A percentile compares a stretch with the other conserved stretches of the same genome.
phyloP scores from a whole-genome alignment of 2,329 filamentous ascomycete species.

The Chrysoporthe cubensis region DNA sequence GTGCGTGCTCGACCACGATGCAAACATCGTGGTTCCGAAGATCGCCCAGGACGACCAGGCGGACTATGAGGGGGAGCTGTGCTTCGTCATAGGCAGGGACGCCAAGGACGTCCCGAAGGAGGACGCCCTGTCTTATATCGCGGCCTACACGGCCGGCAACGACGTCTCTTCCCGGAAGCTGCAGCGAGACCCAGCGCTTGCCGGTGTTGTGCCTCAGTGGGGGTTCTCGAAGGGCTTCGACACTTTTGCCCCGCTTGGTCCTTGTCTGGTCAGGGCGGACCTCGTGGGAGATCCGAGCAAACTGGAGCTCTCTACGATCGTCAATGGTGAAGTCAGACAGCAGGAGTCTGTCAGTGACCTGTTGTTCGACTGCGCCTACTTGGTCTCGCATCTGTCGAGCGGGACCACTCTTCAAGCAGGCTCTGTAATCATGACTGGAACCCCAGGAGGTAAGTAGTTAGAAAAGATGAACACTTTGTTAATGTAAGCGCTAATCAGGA shows the following conservation, averaged over 20 bases:
- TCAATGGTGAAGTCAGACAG: conserved; percentile 55
- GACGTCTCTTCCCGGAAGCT: conserved; percentile 58
- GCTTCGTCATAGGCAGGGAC: conserved; percentile 53
- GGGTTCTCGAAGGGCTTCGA: conserved; percentile 62
- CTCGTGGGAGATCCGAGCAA: conserved; percentile 48
- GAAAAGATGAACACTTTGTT: too few species aligned
- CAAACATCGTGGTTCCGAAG: conserved; percentile 49
- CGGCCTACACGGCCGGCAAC: conserved; percentile 58
- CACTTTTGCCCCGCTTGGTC: conserved; percentile 57
- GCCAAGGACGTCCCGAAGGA: conserved; percentile 43
- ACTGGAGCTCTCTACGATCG: conserved; percentile 48
- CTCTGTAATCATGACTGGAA: conserved; percentile 51
- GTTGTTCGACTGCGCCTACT: conserved; percentile 47
- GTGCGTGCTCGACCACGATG: conserved; percentile 42
- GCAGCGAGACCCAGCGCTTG: conserved; percentile 52
- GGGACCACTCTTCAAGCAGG: conserved; percentile 50
- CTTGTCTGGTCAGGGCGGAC: conserved; percentile 47
- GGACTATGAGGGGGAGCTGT: conserved; percentile 54
- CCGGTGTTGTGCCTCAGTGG: conserved; percentile 59
- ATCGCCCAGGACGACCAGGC: conserved; percentile 52
- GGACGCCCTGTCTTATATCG: conserved; percentile 53
- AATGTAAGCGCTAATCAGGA: neutral
- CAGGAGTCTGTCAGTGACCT: conserved; percentile 44
- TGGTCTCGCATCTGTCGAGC: conserved; percentile 43
- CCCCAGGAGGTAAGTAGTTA: conserved; percentile 42